Conservation (phyloP, 202 grass and related monocot species). For the Cymbopogon flexuosus region DNA sequence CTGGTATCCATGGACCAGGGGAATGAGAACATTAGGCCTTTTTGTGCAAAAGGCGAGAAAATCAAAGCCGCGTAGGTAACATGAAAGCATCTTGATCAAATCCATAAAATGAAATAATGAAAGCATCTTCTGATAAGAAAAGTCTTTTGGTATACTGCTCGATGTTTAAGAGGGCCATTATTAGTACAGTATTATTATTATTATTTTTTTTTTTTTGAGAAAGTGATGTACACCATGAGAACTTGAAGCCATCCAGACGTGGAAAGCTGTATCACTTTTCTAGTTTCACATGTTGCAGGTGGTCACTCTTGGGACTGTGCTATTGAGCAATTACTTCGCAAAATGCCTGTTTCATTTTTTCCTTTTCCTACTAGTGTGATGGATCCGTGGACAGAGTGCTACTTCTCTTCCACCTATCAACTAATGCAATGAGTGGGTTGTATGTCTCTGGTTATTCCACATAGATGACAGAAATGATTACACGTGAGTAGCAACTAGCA, state of each 20-base stretch:
- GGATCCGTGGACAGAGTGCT: not conserved
- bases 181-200: not conserved
- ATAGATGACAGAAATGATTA: not conserved
- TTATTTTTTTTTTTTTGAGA: not conserved
- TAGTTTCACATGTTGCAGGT: conserved; percentile 12
- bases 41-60: not conserved
- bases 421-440: not conserved
- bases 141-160: not conserved
- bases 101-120: not conserved
- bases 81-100: not conserved
- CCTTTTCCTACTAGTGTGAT: conserved; percentile 8
- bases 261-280: conserved; percentile 10
- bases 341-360: conserved; percentile 25
- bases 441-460: conserved; percentile 21
- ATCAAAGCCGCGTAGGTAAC: not conserved
- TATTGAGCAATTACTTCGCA: not conserved
- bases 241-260: not conserved
- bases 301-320: not conserved
- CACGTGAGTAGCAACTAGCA: not conserved
- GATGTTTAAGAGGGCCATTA: not conserved
- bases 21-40: not conserved
- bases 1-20: not conserved
- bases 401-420: conserved; percentile 1
- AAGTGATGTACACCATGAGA: not conserved
- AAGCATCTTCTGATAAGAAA: not conserved